These are phyloP conservation scores for Asterella californica DNA, from an alignment of 225 moss, liverwort and hornwort genomes.

Conservation along the genomic window DNA sequence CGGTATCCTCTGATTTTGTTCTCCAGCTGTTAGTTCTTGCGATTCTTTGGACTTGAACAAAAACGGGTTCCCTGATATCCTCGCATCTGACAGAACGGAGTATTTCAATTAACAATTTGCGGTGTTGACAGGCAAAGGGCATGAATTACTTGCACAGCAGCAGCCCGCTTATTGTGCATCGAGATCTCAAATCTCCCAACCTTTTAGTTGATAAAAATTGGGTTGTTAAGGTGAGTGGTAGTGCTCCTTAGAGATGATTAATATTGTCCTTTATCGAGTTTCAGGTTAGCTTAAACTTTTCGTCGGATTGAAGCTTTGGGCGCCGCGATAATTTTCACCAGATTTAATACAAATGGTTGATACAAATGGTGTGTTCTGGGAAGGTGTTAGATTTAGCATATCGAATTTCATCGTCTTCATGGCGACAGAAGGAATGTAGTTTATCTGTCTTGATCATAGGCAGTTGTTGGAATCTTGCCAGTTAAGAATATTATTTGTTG, in stretches of 20 bases:
- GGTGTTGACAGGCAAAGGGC: conserved; percentile 42
- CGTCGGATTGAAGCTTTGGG: neutral
- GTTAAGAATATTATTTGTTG: too few relatives aligned
- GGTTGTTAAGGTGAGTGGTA: conserved; percentile 45
- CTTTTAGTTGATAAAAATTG: conserved; percentile 51
- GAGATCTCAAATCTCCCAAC: conserved; percentile 51
- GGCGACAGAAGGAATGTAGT: neutral
- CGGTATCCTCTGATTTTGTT: neutral
- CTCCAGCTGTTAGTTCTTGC: neutral
- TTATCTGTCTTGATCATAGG: neutral
- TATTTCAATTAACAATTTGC: conserved; percentile 1
- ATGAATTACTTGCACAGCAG: conserved; percentile 54
- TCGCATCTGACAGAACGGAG: neutral
- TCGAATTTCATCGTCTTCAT: neutral
- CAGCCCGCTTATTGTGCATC: conserved; percentile 42
- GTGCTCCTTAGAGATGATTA: too few relatives aligned
- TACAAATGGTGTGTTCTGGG: neutral
- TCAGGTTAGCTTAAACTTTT: neutral
- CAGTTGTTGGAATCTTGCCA: neutral
- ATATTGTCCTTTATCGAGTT: neutral
- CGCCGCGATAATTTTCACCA: neutral
- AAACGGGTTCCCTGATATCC: neutral
- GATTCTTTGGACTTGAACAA: neutral
- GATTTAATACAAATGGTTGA: neutral
- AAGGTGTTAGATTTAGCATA: too few relatives aligned